phyloP scores from a whole-genome alignment of 352 stramenopile genomes.

The Globisporangium nodosum region DNA sequence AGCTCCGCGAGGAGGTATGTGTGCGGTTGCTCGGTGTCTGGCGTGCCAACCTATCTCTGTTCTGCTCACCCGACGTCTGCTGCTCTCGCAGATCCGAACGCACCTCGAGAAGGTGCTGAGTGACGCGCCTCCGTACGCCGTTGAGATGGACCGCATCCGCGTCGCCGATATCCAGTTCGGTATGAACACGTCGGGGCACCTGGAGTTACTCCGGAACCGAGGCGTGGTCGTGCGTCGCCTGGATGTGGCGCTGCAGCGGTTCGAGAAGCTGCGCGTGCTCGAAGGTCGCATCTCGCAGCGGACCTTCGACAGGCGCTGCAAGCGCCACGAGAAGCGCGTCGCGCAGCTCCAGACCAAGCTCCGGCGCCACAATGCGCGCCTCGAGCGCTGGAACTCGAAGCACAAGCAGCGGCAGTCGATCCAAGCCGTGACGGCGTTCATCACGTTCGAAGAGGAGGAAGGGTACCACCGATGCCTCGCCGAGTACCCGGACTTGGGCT shows the following conservation, averaged over 20 bases:
- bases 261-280: slow-evolving; percentile 62
- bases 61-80: too few species aligned
- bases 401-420: slow-evolving; percentile 18
- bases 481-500: slow-evolving; percentile 72
- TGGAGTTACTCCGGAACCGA: slow-evolving; percentile 55
- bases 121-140: slow-evolving; percentile 40
- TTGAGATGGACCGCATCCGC: slow-evolving; percentile 48
- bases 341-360: slow-evolving; percentile 42
- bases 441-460: slow-evolving; percentile 84
- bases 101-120: slow-evolving; percentile 65
- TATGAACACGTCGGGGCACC: slow-evolving; percentile 52
- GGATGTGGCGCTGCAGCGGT: slow-evolving; percentile 56
- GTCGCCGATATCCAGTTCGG: slow-evolving; percentile 81
- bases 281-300: slow-evolving; percentile 29
- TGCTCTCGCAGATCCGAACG: slow-evolving; percentile 35
- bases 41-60: background rate
- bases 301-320: slow-evolving; percentile 37
- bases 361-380: slow-evolving; percentile 26
- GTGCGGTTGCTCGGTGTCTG: too few species aligned
- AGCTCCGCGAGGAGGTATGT: slow-evolving; percentile 56
- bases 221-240: slow-evolving; percentile 57
- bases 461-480: slow-evolving; percentile 67
- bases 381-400: slow-evolving; percentile 25
- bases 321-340: slow-evolving; percentile 36
- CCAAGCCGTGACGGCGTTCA: slow-evolving; percentile 68